Evolutionary conservation across 495 filamentous ascomycete species (phyloP).

Genomic region (Lepidopterella palustris): DNA sequence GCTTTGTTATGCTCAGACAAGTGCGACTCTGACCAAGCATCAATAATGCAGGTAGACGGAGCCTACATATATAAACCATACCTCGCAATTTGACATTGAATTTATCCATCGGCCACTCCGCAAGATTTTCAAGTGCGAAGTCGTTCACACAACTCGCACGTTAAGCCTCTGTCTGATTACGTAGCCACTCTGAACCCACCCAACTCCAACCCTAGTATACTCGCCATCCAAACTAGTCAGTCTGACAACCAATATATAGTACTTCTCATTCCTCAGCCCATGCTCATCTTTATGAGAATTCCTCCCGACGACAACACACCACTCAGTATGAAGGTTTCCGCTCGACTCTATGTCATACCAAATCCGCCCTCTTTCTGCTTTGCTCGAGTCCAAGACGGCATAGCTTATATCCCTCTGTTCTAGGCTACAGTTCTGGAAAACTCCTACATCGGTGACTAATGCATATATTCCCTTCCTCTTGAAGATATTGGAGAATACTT

Average conservation of each 20-base stretch:
- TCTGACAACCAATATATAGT: slow-evolving; percentile 1
- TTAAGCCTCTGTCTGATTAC: background rate
- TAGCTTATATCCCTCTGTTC: background rate
- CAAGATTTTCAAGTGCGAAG: background rate
- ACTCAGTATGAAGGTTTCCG: background rate
- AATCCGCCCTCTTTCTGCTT: slow-evolving; percentile 5
- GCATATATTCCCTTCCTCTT: no score
- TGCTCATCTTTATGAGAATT: background rate
- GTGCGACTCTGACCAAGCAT: background rate
- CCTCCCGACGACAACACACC: background rate
- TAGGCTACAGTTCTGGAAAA: background rate
- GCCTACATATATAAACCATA: background rate
- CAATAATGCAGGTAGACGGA: background rate
- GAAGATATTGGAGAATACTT: no score
- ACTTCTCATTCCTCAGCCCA: background rate
- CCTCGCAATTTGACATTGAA: background rate
- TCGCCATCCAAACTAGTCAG: background rate
- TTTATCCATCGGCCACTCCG: background rate
- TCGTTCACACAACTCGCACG: background rate
- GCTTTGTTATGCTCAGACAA: background rate
- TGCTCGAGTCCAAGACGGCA: background rate
- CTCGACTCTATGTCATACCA: background rate
- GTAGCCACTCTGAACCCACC: background rate
- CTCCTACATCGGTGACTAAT: background rate
- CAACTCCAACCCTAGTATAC: background rate